phyloP scores from a whole-genome alignment of 768 basidiomycete species.

The Suillus weaverae region DNA sequence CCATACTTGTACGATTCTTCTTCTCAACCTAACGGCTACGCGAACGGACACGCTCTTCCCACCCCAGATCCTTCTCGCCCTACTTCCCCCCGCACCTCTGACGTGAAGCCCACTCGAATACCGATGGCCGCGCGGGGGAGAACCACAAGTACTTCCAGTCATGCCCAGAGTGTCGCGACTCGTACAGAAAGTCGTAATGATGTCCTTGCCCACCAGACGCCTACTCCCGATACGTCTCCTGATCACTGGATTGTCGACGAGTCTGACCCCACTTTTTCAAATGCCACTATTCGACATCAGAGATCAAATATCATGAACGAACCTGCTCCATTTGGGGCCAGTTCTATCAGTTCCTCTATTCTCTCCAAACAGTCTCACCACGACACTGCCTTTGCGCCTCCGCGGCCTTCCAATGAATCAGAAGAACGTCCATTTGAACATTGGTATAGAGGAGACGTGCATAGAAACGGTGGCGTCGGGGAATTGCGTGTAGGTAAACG shows the following conservation, averaged over 20 bases:
- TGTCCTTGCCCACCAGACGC: constrained; percentile 23
- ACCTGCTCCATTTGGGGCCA: constrained; percentile 56
- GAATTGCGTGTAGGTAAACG: constrained; percentile 73
- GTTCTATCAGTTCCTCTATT: constrained; percentile 46
- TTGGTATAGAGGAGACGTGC: constrained; percentile 87
- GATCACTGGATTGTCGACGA: constrained; percentile 33
- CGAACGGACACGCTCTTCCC: constrained; percentile 30
- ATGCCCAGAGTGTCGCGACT: constrained; percentile 31
- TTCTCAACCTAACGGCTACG: constrained; percentile 32
- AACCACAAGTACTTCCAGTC: constrained; percentile 43
- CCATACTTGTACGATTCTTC: constrained; percentile 48
- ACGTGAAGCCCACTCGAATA: constrained; percentile 48
- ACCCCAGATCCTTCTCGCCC: constrained; percentile 40
- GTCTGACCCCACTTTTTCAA: constrained; percentile 31
- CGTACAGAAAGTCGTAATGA: constrained; percentile 41
- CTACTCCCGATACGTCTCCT: constrained; percentile 29
- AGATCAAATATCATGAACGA: constrained; percentile 60
- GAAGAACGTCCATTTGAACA: constrained; percentile 86
- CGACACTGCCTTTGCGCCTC: constrained; percentile 32
- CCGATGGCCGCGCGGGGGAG: constrained; percentile 43
- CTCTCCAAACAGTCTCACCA: constrained; percentile 34
- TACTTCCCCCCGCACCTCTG: constrained; percentile 44
- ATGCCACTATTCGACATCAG: constrained; percentile 37
- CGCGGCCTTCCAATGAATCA: constrained; percentile 67
- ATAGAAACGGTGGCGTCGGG: constrained; percentile 86